phyloP scores from a whole-genome alignment of 805 yeast genomes.

The Ogataea thermomethanolica region DNA sequence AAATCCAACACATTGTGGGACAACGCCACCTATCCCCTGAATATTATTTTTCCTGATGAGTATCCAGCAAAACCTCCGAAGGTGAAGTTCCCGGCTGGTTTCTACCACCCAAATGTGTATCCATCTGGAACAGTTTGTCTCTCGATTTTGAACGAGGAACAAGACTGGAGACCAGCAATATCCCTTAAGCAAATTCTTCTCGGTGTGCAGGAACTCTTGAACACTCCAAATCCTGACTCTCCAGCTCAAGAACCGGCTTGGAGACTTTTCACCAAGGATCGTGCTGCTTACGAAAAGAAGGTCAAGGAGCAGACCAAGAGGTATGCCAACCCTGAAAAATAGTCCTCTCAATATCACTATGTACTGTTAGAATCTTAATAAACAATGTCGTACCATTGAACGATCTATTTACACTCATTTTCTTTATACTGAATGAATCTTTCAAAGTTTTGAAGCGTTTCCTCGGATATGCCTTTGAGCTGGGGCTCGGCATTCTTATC shows the following conservation, averaged over 20 bases:
- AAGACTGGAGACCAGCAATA: conserved; percentile 98
- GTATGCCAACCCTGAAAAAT: conserved; percentile 44
- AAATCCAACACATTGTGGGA: conserved; percentile 84
- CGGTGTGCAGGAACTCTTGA: conserved; percentile 89
- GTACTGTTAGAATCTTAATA: not conserved
- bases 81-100: conserved; percentile 81
- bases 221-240: conserved; percentile 87
- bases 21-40: conserved; percentile 82
- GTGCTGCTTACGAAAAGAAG: conserved; percentile 64
- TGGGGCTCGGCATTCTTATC: conserved; percentile 60
- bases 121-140: conserved; percentile 97
- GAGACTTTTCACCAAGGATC: conserved; percentile 75
- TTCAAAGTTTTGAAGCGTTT: conserved; percentile 60
- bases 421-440: conserved; percentile 77
- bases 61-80: conserved; percentile 97
- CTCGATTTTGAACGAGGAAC: conserved; percentile 87
- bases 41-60: conserved; percentile 80
- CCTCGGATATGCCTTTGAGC: conserved; percentile 63
- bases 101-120: conserved; percentile 96
- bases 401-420: conserved; percentile 34
- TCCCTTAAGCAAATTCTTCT: conserved; percentile 83
- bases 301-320: conserved; percentile 78
- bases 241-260: conserved; percentile 99
- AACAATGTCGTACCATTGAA: conserved; percentile 3
- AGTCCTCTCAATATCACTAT: not conserved